These are phyloP conservation scores for Hypoxylon sp. DNA, from an alignment of 2,329 filamentous ascomycete species.

Conservation along the genomic window DNA sequence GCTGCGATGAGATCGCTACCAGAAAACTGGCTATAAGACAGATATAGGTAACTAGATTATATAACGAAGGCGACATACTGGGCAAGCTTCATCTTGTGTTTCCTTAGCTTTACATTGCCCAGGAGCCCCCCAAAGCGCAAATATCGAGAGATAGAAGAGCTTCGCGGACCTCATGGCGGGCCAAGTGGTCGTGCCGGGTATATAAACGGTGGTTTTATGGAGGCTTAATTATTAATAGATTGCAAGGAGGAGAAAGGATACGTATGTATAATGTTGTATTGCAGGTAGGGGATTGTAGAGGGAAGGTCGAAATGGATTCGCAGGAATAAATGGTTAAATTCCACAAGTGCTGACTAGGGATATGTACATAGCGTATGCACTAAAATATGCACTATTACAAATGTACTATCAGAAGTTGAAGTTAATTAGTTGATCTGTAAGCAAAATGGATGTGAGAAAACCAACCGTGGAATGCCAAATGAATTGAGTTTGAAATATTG, in stretches of 20 bases:
- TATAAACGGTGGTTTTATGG: conserved; percentile 30
- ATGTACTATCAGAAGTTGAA: no score
- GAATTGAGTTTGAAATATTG: conserved; percentile 12
- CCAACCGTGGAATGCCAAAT: conserved; percentile 6
- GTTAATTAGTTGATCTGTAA: conserved; percentile 4
- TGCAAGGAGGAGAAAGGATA: conserved; percentile 27
- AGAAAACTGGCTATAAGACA: conserved; percentile 36
- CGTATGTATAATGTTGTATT: conserved; percentile 25
- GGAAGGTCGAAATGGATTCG: neutral
- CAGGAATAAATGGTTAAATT: conserved; percentile 33
- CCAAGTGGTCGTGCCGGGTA: conserved; percentile 30
- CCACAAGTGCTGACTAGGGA: conserved; percentile 13
- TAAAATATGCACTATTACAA: conserved; percentile 4
- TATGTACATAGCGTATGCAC: conserved; percentile 20
- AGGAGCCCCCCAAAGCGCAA: conserved; percentile 62
- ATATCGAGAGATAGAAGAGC: conserved; percentile 64
- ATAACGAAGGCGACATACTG: conserved; percentile 55
- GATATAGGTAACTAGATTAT: conserved; percentile 35
- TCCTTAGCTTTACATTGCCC: conserved; percentile 54
- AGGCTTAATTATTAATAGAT: conserved; percentile 32
- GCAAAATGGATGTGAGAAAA: neutral
- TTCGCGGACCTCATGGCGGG: conserved; percentile 61
- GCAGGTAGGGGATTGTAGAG: conserved; percentile 11
- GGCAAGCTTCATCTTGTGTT: conserved; percentile 57
- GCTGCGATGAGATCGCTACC: conserved; percentile 35